Base-by-base conservation (phyloP, 352 stramenopile species). In the Phytophthora chlamydospora region DNA sequence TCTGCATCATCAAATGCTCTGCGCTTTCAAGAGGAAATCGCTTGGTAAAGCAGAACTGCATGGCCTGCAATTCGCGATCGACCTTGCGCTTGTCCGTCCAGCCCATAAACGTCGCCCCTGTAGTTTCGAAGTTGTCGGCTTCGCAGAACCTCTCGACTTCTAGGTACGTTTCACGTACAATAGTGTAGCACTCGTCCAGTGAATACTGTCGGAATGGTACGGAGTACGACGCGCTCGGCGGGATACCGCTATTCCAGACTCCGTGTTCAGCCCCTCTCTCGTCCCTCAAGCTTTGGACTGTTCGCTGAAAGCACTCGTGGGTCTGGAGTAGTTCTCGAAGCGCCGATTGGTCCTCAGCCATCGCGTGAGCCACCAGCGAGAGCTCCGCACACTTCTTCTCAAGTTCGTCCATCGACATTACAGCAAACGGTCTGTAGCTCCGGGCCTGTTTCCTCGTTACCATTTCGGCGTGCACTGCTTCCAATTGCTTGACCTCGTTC, bases 141-240 rank as follows among this genome's bases (percentile, higher is more conserved):
- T 65, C 13, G 1, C 60, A 66, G 34, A 79, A 78, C 16, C 54
- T 65, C 12, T 45, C 61, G 27, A 87, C 83, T 16, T 74, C 46
- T 8, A 80, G 62, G 49, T 83, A 83, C 10, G 77, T 73, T 31
- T 84, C 71, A 6, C 75, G 75, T 11, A 87, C 60, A 33, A 84
- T 74, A 3, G 57, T 66, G 50, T 67, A 78, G 13, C 62, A 72
- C 17, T 73, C 66, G 7, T 52, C 55, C 33, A 49, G 34, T 0
- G 73, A 61, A 5, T 74, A 35, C 3, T 32, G 31, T 0, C 54
- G 36, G 35, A 82, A 79, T 13, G 41, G 51, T 3, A 61, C 73
- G 1, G 33, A 27, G 29, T 75, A 77, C 6, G 70, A 87, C 24
- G 63, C 75, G 32, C 70, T 78, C 21, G 40, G 31, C 1, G 71